Percentiles rank a stretch among this genome's conserved stretches.
Conservation (phyloP, 176 grass and related monocot species). For the Pontederia paniculata region DNA sequence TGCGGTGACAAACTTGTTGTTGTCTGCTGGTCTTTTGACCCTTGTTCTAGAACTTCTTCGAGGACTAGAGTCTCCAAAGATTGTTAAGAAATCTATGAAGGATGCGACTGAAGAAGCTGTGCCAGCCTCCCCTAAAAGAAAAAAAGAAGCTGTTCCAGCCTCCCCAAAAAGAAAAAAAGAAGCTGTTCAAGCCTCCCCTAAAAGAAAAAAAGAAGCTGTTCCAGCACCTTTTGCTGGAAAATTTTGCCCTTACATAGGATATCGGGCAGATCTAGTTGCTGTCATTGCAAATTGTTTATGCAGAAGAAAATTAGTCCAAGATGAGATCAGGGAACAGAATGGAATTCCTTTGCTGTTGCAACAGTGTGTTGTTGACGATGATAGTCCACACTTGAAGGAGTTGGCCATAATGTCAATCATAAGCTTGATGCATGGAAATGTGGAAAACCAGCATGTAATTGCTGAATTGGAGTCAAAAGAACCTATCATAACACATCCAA, state of each 20-base stretch:
- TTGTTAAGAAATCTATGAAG: slow-evolving; percentile 60
- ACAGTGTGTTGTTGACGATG: slow-evolving; percentile 83
- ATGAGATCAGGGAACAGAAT: slow-evolving; percentile 52
- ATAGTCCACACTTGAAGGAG: slow-evolving; percentile 76
- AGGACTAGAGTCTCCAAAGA: slow-evolving; percentile 73
- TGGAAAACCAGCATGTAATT: slow-evolving; percentile 61
- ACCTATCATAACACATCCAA: slow-evolving; percentile 58
- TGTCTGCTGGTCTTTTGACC: slow-evolving; percentile 44
- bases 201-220: too few relatives aligned
- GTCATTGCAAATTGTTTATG: slow-evolving; percentile 70
- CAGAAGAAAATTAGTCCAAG: slow-evolving; percentile 52
- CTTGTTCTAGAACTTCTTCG: slow-evolving; percentile 40
- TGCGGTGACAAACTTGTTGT: slow-evolving; percentile 32
- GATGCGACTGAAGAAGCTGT: slow-evolving; percentile 21
- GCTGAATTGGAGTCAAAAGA: slow-evolving; percentile 66
- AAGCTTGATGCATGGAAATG: slow-evolving; percentile 75
- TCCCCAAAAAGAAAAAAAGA: too few relatives aligned
- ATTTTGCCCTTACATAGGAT: slow-evolving; percentile 77
- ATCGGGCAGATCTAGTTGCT: slow-evolving; percentile 69
- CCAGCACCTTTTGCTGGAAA: slow-evolving; percentile 26
- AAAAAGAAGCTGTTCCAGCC: too few relatives aligned
- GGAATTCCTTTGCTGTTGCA: slow-evolving; percentile 64
- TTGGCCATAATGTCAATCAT: slow-evolving; percentile 69
- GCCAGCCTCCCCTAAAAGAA: too few relatives aligned
- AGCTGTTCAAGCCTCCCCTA: too few relatives aligned